These are phyloP conservation scores for Vaccinium macrocarpon DNA, from an alignment of 148 eudicot species.

Conservation along the genomic window DNA sequence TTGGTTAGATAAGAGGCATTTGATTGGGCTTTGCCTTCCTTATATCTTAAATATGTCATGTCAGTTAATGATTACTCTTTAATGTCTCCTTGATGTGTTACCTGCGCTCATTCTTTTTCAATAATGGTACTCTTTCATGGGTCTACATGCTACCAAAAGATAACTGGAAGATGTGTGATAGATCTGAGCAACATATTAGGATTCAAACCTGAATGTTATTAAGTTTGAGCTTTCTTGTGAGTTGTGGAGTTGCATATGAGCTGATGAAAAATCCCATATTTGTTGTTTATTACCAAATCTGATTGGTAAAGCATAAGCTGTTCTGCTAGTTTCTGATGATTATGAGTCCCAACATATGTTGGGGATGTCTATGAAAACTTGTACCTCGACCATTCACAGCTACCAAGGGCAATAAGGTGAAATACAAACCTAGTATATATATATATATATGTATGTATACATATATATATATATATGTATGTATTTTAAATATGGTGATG, in stretches of 20 bases:
- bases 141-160: neutral
- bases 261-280: neutral
- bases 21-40: neutral
- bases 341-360: neutral
- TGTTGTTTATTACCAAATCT: neutral
- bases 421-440: neutral
- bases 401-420: neutral
- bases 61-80: neutral
- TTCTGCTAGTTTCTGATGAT: conserved; percentile 2
- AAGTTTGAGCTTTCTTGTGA: neutral
- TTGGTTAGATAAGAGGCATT: neutral
- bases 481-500: neutral
- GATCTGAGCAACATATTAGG: neutral
- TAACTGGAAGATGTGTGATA: neutral
- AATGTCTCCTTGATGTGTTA: neutral
- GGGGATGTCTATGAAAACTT: neutral
- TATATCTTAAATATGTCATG: neutral
- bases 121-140: neutral
- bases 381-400: neutral
- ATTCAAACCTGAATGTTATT: neutral
- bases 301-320: neutral
- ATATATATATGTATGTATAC: neutral
- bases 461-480: neutral
- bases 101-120: neutral
- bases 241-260: conserved; percentile 13